Percentiles rank a stretch among this genome's conserved stretches.
These are phyloP conservation scores for Paracorniculantispora psalliotae DNA, from an alignment of 2,329 filamentous ascomycete genomes.

Conservation along the genomic window DNA sequence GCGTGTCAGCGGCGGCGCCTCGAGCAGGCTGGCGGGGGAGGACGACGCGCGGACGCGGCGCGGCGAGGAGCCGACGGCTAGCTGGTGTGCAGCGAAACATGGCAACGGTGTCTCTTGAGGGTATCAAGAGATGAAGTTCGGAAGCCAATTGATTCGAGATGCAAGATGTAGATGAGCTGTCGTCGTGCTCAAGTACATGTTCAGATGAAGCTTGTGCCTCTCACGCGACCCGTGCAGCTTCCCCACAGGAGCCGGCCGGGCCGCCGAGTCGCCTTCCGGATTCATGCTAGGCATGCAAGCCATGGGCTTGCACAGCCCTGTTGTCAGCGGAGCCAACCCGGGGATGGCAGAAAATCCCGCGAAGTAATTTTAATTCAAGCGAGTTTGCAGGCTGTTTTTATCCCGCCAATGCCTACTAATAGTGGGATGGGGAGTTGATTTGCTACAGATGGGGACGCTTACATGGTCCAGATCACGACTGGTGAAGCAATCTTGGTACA, in stretches of 20 bases:
- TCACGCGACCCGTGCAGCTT: constrained; percentile 5
- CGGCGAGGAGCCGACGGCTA: background rate
- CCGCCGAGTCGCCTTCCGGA: constrained; percentile 3
- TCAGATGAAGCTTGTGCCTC: background rate
- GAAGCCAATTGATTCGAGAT: background rate
- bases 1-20: no score
- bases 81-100: constrained; percentile 5
- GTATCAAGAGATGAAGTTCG: no score
- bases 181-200: background rate
- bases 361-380: background rate
- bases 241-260: background rate
- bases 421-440: no score
- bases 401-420: no score
- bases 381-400: no score
- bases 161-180: background rate
- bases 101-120: background rate
- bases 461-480: no score
- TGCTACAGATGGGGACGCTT: no score
- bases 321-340: background rate
- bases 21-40: background rate
- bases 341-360: background rate
- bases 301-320: background rate
- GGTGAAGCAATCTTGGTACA: no score
- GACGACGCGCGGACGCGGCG: background rate
- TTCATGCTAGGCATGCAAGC: background rate